Base-by-base conservation (phyloP, 192 early-diverging fungal species). In the Coemansia biformis region DNA sequence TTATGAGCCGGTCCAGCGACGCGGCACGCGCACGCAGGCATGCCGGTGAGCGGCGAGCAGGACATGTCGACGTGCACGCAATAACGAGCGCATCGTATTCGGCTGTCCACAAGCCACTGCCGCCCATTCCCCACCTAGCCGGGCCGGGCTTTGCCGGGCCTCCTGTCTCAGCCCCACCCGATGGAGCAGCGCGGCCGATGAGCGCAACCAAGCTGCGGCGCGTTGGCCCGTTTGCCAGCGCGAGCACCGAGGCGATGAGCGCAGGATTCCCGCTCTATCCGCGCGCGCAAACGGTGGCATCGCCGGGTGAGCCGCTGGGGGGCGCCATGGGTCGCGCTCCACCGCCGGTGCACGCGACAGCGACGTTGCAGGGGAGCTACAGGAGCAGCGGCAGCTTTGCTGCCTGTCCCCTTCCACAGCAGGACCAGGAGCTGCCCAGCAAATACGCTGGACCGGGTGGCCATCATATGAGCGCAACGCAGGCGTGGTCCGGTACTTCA, bases 1-100 rank as follows among this genome's bases (percentile, higher is more conserved):
- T 63, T 1, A 55, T 59, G n/a, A 48, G 44, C 40, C 39, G 51
- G 36, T 71, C 67, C 11, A 62, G 42, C 46, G 59, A 56, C 14
- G 53, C 48, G 2, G 57, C 60, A 29, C 61, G 38, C 24, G 61
- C 61, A 16, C 56, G 57, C 24, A 63, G 68, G 31, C 46, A 41
- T 12, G 55, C 45, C 6, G 55, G 46, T 4, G 58, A 60, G 14
- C 46, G 65, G 19, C 57, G 65, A 23, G 47, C 51, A 16, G 52
- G 48, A 4, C 38, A 51, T 26, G 23, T 57, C 5, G 16, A 47
- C 10, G 48, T 58, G 10, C 21, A 38, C 13, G 33, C 52, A 14
- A 13, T 18, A 16, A 31, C 21, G 10, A 33, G 11, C 21, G 29
- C 8, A 10, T 15, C 22, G 32, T 33, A 12, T 15, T 33, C 30